These are phyloP conservation scores for Fraxinus cuspidata DNA, from an alignment of 257 asterid genomes.

Conservation along the genomic window DNA sequence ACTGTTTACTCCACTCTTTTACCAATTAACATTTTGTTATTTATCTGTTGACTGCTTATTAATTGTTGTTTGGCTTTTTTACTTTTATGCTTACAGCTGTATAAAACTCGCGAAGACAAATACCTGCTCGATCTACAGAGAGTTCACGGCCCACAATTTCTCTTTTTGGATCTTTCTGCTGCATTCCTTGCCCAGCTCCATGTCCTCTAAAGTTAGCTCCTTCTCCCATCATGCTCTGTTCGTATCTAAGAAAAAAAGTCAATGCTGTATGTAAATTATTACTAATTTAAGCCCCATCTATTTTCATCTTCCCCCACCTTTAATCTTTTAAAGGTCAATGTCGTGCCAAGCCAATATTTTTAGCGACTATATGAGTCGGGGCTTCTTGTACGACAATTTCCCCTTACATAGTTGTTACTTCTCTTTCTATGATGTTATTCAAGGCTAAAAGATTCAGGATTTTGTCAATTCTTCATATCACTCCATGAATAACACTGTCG, in stretches of 20 bases:
- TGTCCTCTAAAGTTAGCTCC: constrained; percentile 49
- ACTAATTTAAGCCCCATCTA: background rate
- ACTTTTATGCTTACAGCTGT: constrained; percentile 54
- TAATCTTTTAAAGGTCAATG: constrained; percentile 15
- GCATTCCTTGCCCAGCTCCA: constrained; percentile 93
- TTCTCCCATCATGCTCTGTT: background rate
- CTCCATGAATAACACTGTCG: background rate
- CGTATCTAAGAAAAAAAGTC: background rate
- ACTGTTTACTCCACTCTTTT: background rate
- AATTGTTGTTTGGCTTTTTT: background rate
- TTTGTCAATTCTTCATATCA: background rate
- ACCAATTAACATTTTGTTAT: background rate
- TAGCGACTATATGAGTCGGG: constrained; percentile 27
- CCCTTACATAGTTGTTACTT: background rate
- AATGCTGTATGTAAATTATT: constrained; percentile 32
- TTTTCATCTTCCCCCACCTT: background rate
- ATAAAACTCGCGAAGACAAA: constrained; percentile 90
- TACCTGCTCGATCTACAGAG: constrained; percentile 92
- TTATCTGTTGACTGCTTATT: background rate
- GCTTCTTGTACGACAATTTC: constrained; percentile 6
- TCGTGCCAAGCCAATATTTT: constrained; percentile 34
- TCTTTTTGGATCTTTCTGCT: constrained; percentile 90
- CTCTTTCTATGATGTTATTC: background rate
- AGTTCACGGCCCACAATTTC: constrained; percentile 86
- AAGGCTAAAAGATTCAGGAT: background rate